Conservation (phyloP, 768 basidiomycete species). For the Hortiboletus flavorubellus region DNA sequence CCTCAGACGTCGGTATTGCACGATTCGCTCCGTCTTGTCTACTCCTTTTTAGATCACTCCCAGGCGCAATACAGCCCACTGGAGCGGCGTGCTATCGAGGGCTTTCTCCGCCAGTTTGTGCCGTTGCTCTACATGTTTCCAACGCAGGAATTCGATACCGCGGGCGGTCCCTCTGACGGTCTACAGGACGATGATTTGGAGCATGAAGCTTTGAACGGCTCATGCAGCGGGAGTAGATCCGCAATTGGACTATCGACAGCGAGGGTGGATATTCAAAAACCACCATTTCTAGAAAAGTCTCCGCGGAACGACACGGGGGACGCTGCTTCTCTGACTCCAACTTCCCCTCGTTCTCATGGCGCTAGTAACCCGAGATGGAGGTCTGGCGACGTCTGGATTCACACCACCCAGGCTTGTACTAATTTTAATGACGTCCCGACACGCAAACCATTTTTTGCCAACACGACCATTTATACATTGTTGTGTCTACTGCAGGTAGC, state of each 20-base stretch:
- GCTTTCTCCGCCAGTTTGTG: constrained; percentile 80
- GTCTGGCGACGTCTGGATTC: constrained; percentile 58
- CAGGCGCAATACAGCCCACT: constrained; percentile 66
- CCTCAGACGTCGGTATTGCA: constrained; percentile 76
- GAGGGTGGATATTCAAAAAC: constrained; percentile 72
- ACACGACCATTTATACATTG: constrained; percentile 90
- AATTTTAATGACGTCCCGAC: constrained; percentile 31
- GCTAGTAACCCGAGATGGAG: constrained; percentile 1
- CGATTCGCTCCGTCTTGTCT: constrained; percentile 87
- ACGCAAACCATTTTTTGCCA: constrained; percentile 75
- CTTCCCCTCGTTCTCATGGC: constrained; percentile 7
- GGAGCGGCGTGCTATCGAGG: constrained; percentile 82
- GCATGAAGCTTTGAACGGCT: constrained; percentile 21
- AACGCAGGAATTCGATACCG: constrained; percentile 62
- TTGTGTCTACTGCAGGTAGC: constrained; percentile 82
- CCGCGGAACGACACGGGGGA: constrained; percentile 30
- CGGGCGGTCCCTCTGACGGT: constrained; percentile 54
- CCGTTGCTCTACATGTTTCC: constrained; percentile 75
- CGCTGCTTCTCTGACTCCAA: constrained; percentile 28
- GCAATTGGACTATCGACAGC: constrained; percentile 35
- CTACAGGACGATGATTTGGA: constrained; percentile 37
- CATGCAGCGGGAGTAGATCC: constrained; percentile 41
- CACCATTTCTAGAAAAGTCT: constrained; percentile 62
- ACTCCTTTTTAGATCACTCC: constrained; percentile 87
- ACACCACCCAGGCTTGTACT: constrained; percentile 30